Conservation (phyloP, 2,329 filamentous ascomycete species). For the Apiospora aurea region DNA sequence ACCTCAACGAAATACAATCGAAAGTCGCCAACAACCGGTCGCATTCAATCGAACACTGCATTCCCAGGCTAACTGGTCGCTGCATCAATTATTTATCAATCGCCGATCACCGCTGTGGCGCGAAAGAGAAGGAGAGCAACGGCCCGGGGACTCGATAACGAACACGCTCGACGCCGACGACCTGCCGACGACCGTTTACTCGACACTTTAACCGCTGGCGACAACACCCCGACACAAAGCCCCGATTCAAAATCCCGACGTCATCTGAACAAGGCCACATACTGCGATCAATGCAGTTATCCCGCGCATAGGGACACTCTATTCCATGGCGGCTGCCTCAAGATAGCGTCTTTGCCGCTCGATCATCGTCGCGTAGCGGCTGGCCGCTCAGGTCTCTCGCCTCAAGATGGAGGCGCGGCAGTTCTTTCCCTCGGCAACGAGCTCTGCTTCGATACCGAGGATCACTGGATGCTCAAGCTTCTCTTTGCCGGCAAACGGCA, state of each 20-base stretch:
- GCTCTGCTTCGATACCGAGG: slow-evolving; percentile 33
- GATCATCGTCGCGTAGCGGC: slow-evolving; percentile 38
- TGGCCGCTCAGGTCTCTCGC: slow-evolving; percentile 35
- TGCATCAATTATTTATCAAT: background rate
- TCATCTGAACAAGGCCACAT: no score
- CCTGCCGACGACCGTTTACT: background rate
- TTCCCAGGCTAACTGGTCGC: background rate
- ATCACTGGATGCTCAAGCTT: slow-evolving; percentile 48
- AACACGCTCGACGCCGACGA: background rate
- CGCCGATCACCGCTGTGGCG: background rate
- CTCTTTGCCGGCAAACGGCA: slow-evolving; percentile 52
- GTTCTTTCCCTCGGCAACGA: slow-evolving; percentile 39
- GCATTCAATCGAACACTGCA: slow-evolving; percentile 11
- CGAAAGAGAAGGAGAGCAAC: background rate
- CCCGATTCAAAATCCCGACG: background rate
- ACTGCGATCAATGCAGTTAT: slow-evolving; percentile 11
- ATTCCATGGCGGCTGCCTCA: slow-evolving; percentile 45
- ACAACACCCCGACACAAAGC: background rate
- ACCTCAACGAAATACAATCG: background rate
- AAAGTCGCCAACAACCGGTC: background rate
- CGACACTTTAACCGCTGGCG: slow-evolving; percentile 1
- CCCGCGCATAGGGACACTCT: slow-evolving; percentile 32
- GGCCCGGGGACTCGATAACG: background rate
- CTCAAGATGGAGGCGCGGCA: slow-evolving; percentile 35
- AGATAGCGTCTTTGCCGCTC: slow-evolving; percentile 39